phyloP scores from a whole-genome alignment of 2,329 filamentous ascomycete species.

The Dothideomycetes sp. region DNA sequence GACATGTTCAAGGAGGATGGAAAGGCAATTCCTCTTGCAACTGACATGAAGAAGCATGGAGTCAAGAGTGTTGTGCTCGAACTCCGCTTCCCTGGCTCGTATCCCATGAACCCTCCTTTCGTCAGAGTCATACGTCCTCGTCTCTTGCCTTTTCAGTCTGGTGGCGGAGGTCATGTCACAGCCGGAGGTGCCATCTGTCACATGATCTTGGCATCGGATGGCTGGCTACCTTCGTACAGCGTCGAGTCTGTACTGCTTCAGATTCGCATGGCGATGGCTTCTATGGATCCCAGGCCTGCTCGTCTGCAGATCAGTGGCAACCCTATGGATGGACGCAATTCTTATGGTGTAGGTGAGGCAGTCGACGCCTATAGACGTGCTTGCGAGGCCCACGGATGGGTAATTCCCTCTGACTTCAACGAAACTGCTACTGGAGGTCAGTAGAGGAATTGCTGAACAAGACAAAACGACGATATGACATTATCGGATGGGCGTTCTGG shows the following conservation, averaged over 20 bases:
- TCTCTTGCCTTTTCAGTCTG: constrained; percentile 60
- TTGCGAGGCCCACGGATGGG: constrained; percentile 63
- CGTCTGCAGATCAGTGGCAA: constrained; percentile 42
- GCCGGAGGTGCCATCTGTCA: constrained; percentile 66
- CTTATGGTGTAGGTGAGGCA: constrained; percentile 61
- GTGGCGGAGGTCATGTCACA: constrained; percentile 82
- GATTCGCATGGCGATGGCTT: constrained; percentile 66
- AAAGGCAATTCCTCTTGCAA: constrained; percentile 53
- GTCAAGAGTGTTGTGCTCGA: constrained; percentile 68
- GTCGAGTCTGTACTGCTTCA: constrained; percentile 76
- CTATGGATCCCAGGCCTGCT: constrained; percentile 59
- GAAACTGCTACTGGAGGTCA: constrained; percentile 3
- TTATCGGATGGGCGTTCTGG: no score
- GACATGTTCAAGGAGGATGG: constrained; percentile 23
- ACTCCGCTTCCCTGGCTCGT: constrained; percentile 68
- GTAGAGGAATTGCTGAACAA: no score
- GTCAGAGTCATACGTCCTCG: constrained; percentile 71
- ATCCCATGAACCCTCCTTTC: constrained; percentile 72
- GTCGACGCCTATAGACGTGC: constrained; percentile 63
- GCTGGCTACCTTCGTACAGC: constrained; percentile 65
- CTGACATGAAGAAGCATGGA: constrained; percentile 59
- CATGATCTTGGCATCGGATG: constrained; percentile 26
- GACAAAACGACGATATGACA: no score
- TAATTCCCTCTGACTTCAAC: constrained; percentile 54
- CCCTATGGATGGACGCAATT: constrained; percentile 14